These are phyloP conservation scores for Cucurbita argyrosperma DNA, from an alignment of 306 rosid species.

Conservation along the genomic window DNA sequence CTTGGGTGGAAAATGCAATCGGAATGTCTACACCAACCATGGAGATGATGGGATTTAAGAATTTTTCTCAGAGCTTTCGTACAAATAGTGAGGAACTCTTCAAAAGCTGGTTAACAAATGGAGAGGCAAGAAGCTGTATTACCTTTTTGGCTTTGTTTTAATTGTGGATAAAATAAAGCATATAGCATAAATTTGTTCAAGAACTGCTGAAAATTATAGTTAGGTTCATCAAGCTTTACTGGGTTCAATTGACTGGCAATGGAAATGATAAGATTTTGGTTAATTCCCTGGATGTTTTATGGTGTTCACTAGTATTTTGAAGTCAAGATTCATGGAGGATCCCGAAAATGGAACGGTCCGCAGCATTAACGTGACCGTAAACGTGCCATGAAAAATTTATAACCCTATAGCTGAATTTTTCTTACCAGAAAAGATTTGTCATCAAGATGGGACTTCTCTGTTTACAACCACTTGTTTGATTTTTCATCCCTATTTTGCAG, in stretches of 20 bases:
- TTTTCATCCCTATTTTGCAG: not conserved
- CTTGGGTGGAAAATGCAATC: conserved; percentile 59
- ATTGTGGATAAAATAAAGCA: not conserved
- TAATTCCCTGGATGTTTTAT: not conserved
- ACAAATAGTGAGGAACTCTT: conserved; percentile 86
- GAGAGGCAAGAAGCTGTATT: conserved; percentile 64
- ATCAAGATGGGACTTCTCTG: not conserved
- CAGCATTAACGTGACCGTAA: not conserved
- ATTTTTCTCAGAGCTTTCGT: conserved; percentile 58
- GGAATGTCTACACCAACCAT: conserved; percentile 53
- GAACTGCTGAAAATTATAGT: not conserved
- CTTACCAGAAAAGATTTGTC: not conserved
- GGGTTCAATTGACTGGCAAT: not conserved
- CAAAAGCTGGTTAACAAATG: conserved; percentile 87
- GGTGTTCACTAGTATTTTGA: not conserved
- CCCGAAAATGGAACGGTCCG: not conserved
- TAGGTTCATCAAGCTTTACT: not conserved
- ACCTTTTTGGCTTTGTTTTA: conserved; percentile 1
- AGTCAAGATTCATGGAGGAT: not conserved
- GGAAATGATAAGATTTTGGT: not conserved
- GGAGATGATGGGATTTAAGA: conserved; percentile 76
- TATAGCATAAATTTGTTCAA: not conserved
- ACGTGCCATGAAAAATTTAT: not conserved
- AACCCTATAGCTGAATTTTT: not conserved
- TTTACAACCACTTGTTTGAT: not conserved